These are phyloP conservation scores for Diaporthe humulicola DNA, from an alignment of 2,329 filamentous ascomycete species.

Conservation along the genomic window DNA sequence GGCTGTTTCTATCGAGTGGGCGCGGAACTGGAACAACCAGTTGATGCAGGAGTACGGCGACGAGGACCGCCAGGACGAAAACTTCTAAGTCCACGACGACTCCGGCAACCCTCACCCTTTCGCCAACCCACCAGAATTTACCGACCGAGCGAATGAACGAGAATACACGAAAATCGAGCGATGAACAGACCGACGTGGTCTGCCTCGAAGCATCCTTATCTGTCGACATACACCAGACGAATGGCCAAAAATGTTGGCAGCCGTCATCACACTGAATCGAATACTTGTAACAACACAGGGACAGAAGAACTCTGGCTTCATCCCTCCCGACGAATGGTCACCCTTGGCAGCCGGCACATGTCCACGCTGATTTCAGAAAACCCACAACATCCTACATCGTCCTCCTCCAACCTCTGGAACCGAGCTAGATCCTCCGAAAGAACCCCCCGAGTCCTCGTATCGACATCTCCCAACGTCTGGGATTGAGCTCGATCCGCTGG, in stretches of 20 bases:
- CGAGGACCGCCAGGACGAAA: not conserved
- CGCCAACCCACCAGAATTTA: not conserved
- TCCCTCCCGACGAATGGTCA: not conserved
- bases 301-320: not conserved
- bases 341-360: not conserved
- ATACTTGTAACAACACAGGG: not conserved
- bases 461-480: not conserved
- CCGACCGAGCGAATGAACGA: not conserved
- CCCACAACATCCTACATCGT: not conserved
- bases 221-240: not conserved
- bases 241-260: not conserved
- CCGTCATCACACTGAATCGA: not conserved
- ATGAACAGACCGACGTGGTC: not conserved
- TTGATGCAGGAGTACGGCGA: not conserved
- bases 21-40: not conserved
- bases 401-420: not conserved
- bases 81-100: not conserved
- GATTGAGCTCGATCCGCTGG: too few species aligned
- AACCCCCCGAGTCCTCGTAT: not conserved
- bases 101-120: not conserved
- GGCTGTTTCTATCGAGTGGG: conserved; percentile 15
- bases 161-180: not conserved
- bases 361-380: too few species aligned
- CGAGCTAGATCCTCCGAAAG: not conserved
- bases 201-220: not conserved